phyloP scores from a whole-genome alignment of 352 stramenopile genomes.

The Globisporangium yorkense region DNA sequence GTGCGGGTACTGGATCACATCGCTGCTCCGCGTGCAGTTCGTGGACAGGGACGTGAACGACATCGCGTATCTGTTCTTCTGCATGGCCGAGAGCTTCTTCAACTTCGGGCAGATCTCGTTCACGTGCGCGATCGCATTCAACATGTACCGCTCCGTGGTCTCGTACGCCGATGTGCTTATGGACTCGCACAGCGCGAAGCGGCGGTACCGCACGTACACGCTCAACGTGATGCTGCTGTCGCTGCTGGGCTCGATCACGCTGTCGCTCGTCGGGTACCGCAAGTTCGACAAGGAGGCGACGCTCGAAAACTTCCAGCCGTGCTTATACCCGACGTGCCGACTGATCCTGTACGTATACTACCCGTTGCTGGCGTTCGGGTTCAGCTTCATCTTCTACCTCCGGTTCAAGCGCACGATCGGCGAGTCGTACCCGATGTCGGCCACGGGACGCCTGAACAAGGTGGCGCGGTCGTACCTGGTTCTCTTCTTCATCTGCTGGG shows the following conservation, averaged over 20 bases:
- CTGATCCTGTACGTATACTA: constrained; percentile 79
- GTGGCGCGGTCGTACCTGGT: constrained; percentile 63
- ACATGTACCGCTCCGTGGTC: constrained; percentile 76
- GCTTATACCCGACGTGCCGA: constrained; percentile 57
- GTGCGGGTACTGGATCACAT: constrained; percentile 70
- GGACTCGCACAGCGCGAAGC: constrained; percentile 59
- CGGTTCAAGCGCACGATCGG: constrained; percentile 74
- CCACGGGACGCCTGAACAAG: constrained; percentile 57
- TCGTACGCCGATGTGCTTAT: constrained; percentile 69
- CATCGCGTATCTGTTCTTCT: constrained; percentile 54
- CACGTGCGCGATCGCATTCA: constrained; percentile 71
- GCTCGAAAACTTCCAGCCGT: constrained; percentile 46
- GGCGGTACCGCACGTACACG: constrained; percentile 51
- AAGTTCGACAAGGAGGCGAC: constrained; percentile 21
- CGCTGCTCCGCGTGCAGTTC: constrained; percentile 54
- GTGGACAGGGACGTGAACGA: constrained; percentile 32
- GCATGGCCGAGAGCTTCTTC: constrained; percentile 71
- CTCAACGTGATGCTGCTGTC: constrained; percentile 66
- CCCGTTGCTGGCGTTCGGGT: constrained; percentile 58
- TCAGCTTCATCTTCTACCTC: constrained; percentile 77
- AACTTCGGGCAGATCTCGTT: constrained; percentile 79
- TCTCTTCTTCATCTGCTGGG: constrained; percentile 70
- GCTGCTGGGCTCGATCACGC: constrained; percentile 44
- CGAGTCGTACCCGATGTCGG: constrained; percentile 62
- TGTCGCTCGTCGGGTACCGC: constrained; percentile 52